Conservation (phyloP, 2,329 filamentous ascomycete species). For the Cladobotryum protrusum region DNA sequence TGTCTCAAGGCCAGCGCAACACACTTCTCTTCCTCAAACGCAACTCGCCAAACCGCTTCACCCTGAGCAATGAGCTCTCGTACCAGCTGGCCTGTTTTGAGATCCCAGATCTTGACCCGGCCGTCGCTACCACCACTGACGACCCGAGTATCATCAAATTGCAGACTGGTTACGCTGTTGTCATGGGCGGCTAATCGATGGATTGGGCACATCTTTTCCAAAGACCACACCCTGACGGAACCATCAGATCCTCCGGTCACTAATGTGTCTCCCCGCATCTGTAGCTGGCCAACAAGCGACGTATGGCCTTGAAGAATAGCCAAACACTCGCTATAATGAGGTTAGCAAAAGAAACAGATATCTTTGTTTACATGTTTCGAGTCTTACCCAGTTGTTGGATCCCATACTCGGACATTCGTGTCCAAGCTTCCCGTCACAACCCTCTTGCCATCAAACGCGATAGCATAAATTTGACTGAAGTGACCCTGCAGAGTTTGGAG, state of each 20-base stretch:
- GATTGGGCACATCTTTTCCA: constrained; percentile 84
- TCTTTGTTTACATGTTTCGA: background rate
- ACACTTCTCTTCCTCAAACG: constrained; percentile 97
- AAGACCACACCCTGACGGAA: constrained; percentile 91
- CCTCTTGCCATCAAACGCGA: constrained; percentile 89
- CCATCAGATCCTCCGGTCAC: constrained; percentile 96
- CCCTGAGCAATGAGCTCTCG: constrained; percentile 86
- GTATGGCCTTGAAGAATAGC: constrained; percentile 95
- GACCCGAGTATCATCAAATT: constrained; percentile 93
- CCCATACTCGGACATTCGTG: constrained; percentile 96
- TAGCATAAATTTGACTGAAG: constrained; percentile 98
- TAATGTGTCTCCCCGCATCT: constrained; percentile 89
- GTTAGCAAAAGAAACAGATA: constrained; percentile 27
- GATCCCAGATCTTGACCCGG: constrained; percentile 97
- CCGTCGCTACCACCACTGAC: constrained; percentile 95
- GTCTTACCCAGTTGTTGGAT: constrained; percentile 74
- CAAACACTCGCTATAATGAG: constrained; percentile 59
- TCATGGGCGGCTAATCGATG: constrained; percentile 94
- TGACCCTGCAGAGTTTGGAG: constrained; percentile 85
- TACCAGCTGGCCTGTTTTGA: constrained; percentile 84
- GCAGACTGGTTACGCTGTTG: constrained; percentile 94
- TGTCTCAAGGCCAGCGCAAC: constrained; percentile 87
- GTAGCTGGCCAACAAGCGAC: constrained; percentile 89
- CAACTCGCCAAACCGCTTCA: constrained; percentile 94
- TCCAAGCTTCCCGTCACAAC: constrained; percentile 95